These are phyloP conservation scores for Rubia tinctorum DNA, from an alignment of 305 asterid genomes.

Conservation along the genomic window DNA sequence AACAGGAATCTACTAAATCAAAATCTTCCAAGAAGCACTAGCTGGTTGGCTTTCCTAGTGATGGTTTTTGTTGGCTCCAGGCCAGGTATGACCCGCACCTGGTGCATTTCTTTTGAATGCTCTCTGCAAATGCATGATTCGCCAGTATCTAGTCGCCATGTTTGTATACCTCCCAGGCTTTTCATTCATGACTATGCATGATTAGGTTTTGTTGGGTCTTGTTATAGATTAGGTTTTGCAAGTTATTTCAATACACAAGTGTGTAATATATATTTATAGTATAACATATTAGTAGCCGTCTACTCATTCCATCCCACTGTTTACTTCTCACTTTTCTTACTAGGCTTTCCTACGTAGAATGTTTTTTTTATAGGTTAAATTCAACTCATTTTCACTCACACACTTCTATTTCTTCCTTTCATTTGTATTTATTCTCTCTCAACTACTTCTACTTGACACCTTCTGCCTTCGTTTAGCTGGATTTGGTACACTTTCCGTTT, in stretches of 20 bases:
- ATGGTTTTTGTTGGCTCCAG: conserved; percentile 1
- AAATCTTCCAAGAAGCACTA: conserved; percentile 21
- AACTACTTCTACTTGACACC: too few species aligned
- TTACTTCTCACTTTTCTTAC: background rate
- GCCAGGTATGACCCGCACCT: background rate
- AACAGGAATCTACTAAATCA: conserved; percentile 24
- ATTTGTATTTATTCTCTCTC: too few species aligned
- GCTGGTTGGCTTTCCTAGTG: background rate
- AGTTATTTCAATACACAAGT: background rate
- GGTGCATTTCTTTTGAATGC: background rate
- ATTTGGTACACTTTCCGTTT: too few species aligned
- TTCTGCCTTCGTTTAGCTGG: too few species aligned
- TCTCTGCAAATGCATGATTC: background rate
- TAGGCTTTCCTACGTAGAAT: background rate
- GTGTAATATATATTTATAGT: background rate
- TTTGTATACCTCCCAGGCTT: background rate
- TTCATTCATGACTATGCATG: background rate
- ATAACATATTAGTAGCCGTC: background rate
- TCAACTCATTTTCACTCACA: too few species aligned
- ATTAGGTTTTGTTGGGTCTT: background rate
- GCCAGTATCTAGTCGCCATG: background rate
- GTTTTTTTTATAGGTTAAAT: too few species aligned
- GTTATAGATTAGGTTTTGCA: background rate
- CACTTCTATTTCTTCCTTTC: too few species aligned
- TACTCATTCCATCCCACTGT: background rate